These are phyloP conservation scores for Alternaria angustiovoidea DNA, from an alignment of 2,329 filamentous ascomycete species.

Conservation along the genomic window DNA sequence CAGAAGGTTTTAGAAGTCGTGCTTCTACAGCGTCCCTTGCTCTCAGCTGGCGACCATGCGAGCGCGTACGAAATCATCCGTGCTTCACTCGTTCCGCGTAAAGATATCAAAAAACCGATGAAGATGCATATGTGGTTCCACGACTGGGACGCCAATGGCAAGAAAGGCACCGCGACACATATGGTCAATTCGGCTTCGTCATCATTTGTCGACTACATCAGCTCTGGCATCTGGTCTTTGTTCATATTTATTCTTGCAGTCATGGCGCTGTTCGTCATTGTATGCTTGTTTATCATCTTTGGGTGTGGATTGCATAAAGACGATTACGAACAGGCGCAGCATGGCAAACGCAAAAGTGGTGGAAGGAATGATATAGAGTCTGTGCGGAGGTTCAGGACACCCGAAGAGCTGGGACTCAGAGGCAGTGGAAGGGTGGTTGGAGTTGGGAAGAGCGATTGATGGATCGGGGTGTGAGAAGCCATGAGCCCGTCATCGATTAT, in stretches of 20 bases:
- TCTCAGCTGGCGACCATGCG: slow-evolving; percentile 29
- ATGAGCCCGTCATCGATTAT: neutral
- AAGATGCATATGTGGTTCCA: slow-evolving; percentile 35
- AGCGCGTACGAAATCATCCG: slow-evolving; percentile 37
- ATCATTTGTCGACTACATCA: slow-evolving; percentile 28
- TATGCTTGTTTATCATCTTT: slow-evolving; percentile 39
- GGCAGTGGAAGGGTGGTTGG: slow-evolving; percentile 39
- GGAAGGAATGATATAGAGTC: slow-evolving; percentile 30
- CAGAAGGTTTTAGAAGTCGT: slow-evolving; percentile 44
- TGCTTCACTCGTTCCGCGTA: slow-evolving; percentile 23
- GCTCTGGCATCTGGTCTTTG: slow-evolving; percentile 35
- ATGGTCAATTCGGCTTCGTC: slow-evolving; percentile 14
- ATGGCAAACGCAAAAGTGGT: slow-evolving; percentile 29
- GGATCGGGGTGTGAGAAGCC: neutral
- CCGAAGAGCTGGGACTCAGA: slow-evolving; percentile 39
- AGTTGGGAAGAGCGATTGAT: slow-evolving; percentile 46
- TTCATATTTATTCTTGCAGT: slow-evolving; percentile 33
- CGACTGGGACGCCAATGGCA: slow-evolving; percentile 41
- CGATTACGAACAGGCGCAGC: slow-evolving; percentile 41
- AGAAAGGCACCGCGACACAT: slow-evolving; percentile 39
- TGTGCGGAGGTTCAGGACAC: slow-evolving; percentile 34
- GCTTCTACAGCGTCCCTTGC: slow-evolving; percentile 35
- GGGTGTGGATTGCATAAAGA: slow-evolving; percentile 34
- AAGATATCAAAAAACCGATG: neutral
- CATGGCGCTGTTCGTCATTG: slow-evolving; percentile 34